Percentiles rank a stretch among this genome's conserved stretches.
Conservation (phyloP, 164 flowering plant genomes). For the Macadamia tetraphylla region DNA sequence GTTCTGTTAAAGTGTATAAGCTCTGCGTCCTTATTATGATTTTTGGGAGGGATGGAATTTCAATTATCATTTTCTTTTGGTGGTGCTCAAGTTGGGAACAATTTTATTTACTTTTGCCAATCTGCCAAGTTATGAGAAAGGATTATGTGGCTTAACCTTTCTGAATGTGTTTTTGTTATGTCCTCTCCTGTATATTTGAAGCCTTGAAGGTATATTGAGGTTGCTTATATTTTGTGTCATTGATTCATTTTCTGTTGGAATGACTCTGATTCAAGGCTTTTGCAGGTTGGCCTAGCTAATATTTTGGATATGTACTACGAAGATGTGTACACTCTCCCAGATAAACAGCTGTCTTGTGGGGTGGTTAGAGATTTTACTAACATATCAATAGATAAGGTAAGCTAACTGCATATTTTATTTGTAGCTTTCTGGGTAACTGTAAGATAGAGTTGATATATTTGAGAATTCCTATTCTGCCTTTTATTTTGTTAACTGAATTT, state of each 20-base stretch:
- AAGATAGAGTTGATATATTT: neutral
- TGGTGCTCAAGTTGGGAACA: too few species aligned
- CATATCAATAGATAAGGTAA: slow-evolving; percentile 61
- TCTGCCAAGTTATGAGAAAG: neutral
- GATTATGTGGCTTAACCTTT: neutral
- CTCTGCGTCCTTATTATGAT: too few species aligned
- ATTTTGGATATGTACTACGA: slow-evolving; percentile 83
- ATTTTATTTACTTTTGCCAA: neutral
- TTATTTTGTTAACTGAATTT: too few species aligned
- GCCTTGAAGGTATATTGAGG: neutral
- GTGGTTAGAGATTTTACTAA: slow-evolving; percentile 27
- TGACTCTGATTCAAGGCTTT: slow-evolving; percentile 16
- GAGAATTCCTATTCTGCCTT: too few species aligned
- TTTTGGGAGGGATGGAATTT: too few species aligned
- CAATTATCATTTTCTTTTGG: too few species aligned
- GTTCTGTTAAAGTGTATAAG: too few species aligned
- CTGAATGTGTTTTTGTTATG: neutral
- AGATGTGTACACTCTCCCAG: slow-evolving; percentile 63
- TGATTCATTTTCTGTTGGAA: slow-evolving; percentile 2
- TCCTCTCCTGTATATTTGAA: neutral
- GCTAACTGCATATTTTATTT: neutral
- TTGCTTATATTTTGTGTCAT: neutral
- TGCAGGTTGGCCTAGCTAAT: slow-evolving; percentile 77
- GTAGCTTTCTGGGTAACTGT: neutral
- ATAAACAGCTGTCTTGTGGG: slow-evolving; percentile 44